Evolutionary conservation across 805 yeast genomes (phyloP), one percentile per base, ranked within the genome.

Genomic region (Hanseniaspora singularis): DNA sequence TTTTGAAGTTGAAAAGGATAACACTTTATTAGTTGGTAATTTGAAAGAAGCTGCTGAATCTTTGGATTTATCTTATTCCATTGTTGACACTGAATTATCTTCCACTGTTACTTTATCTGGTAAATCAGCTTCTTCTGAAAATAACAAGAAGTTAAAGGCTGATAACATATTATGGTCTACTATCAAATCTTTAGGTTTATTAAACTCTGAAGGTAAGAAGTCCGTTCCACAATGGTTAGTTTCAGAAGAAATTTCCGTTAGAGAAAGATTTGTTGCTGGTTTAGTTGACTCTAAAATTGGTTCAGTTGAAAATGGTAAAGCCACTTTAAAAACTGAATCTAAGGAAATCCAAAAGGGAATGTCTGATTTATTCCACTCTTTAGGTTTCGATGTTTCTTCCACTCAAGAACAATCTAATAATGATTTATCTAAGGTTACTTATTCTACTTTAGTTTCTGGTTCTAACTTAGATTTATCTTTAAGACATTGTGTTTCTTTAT

Each of bases 231-330:
- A 47, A 4, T 56, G 53, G 30, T 56, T 69, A 50, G 54, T 63
- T 50, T 41, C 53, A 40, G 74, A 68, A 42, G 55, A 61, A 27
- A 50, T 68, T 27, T 59, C 54, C n/a, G 66, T 68, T 26, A 64
- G 75, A 47, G 74, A 70, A 57, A 55, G 60, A 7, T 67, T 65
- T 51, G 42, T 71, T 44, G 72, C 73, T 23, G 74, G 73, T 51
- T 52, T 71, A 26, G 56, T 69, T 49, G 74, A 68, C 49, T 54
- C 69, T 10, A 59, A 62, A 50, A 4, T 36, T n/a, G 72, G 72
- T 16, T 49, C 53, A 28, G 65, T 64, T 15, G 45, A 51, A 33
- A 51, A 51, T 31, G 51, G 52, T 23, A 50, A 49, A 14, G 68
- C 64, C 12, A 51, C 63, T 30, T 56, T 67, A 28, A 56, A 57